phyloP scores from a whole-genome alignment of 805 yeast species.

The Hanseniaspora nectarophila region DNA sequence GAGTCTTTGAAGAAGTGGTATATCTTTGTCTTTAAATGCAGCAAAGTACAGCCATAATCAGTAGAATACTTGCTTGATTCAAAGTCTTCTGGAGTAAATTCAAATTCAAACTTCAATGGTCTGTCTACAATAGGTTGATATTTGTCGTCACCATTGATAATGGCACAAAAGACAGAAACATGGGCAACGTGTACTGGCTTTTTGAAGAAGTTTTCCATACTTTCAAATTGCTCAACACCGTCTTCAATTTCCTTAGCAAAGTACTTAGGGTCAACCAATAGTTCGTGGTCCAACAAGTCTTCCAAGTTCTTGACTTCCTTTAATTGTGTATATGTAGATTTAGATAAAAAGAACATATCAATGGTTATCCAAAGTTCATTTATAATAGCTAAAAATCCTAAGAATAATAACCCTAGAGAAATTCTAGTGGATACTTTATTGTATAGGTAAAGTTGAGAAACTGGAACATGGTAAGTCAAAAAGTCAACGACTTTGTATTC shows the following conservation, averaged over 20 bases:
- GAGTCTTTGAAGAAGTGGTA: slow-evolving; percentile 44
- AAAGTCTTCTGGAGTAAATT: slow-evolving; percentile 73
- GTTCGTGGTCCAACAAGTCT: slow-evolving; percentile 23
- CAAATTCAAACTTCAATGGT: slow-evolving; percentile 52
- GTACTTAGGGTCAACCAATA: slow-evolving; percentile 26
- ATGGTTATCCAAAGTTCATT: slow-evolving; percentile 27
- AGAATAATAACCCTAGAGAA: slow-evolving; percentile 24
- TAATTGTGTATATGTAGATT: slow-evolving; percentile 26
- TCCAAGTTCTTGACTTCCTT: slow-evolving; percentile 26
- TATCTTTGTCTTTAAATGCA: slow-evolving; percentile 46
- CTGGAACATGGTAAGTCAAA: slow-evolving; percentile 7
- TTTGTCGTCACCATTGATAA: slow-evolving; percentile 21
- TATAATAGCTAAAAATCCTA: slow-evolving; percentile 27
- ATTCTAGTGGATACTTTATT: slow-evolving; percentile 28
- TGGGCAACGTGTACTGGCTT: slow-evolving; percentile 74
- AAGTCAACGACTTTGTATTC: slow-evolving; percentile 1
- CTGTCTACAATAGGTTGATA: slow-evolving; percentile 21
- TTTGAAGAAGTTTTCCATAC: slow-evolving; percentile 52
- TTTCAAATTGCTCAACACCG: slow-evolving; percentile 28
- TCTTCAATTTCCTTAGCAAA: slow-evolving; percentile 27
- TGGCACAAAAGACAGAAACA: slow-evolving; percentile 43
- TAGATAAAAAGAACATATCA: slow-evolving; percentile 27
- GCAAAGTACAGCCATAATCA: slow-evolving; percentile 58
- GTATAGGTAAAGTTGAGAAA: slow-evolving; percentile 19
- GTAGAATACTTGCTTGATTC: slow-evolving; percentile 41